Base-by-base conservation (phyloP, 192 early-diverging fungal species). In the Phlyctochytrium arcticum region DNA sequence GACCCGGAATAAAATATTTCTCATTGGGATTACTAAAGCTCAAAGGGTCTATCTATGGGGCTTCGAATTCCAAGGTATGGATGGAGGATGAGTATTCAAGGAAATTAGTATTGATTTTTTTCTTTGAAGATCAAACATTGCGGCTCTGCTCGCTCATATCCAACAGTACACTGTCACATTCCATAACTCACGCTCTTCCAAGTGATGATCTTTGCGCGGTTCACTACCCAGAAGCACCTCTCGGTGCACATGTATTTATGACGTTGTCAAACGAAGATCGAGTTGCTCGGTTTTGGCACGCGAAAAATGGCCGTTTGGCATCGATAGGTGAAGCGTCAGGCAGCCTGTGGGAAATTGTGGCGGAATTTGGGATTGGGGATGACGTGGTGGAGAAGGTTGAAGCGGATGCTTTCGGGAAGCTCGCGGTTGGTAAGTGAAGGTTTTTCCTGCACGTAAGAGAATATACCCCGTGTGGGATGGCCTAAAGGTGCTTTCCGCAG, bases 351-450 rank as follows among this genome's bases (percentile, higher is more conserved):
- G 15, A 47, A 30, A 32, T 61, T 6, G 58, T 72, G 1, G 58
- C 30, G 9, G 70, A 72, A 21, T 62, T 68, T 39, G 56, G 57
- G 23, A 33, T 12, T 30, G 33, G 32, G 5, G n/a, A 9, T 29
- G 69, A 65, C 29, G 29, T 12, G 7, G 27, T 51, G 32, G 35
- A 54, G 35, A 24, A 33, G 31, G 30, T 75, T 10, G 54, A 68
- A 17, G 61, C 63, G 32, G 69, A 65, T 47, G 47, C 80, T 10
- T 75, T 81, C 60, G 80, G 80, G 36, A 82, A 75, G 37, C 44
- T 81, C 27, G 75, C 66, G 10, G 54, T 60, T 15, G 76, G 72
- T 72, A 35, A 72, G 57, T n/a, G 48, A 24, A 15, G 46, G 15
- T 67, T 12, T 55, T 66, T 17, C 50, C 17, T 19, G 0, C 21